A percentile compares a stretch with the other conserved stretches of the same genome.
Conservation (phyloP, 768 basidiomycete species). For the Suillus luteus region DNA sequence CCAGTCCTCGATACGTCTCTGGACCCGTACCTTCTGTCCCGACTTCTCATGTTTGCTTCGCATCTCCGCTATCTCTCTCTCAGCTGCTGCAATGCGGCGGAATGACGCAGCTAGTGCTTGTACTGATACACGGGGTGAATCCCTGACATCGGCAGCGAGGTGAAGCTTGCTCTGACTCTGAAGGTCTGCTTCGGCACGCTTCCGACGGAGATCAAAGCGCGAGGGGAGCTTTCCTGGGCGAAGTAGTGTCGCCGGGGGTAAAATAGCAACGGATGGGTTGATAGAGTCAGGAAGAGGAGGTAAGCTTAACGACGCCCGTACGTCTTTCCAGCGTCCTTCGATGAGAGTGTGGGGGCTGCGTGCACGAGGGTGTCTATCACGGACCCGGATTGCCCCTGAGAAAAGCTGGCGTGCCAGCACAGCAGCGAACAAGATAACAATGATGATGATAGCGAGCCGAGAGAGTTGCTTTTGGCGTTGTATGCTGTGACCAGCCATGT, state of each 20-base stretch:
- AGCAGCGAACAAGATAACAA: slow-evolving; percentile 27
- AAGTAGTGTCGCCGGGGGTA: background rate
- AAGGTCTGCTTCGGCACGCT: slow-evolving; percentile 17
- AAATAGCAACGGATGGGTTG: slow-evolving; percentile 10
- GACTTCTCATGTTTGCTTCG: slow-evolving; percentile 7
- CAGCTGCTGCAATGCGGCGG: slow-evolving; percentile 4
- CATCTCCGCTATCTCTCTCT: slow-evolving; percentile 10
- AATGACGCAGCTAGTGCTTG: slow-evolving; percentile 15
- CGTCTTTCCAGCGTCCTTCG: slow-evolving; percentile 36
- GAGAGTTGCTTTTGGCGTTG: slow-evolving; percentile 19
- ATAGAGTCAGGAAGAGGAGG: slow-evolving; percentile 24
- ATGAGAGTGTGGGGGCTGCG: slow-evolving; percentile 12
- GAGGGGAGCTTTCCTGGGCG: slow-evolving; percentile 18
- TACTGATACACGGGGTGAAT: slow-evolving; percentile 10
- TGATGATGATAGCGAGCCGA: slow-evolving; percentile 21
- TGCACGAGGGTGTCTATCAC: background rate
- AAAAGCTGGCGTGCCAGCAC: slow-evolving; percentile 22
- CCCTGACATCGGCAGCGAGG: slow-evolving; percentile 26
- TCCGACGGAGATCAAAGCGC: slow-evolving; percentile 27
- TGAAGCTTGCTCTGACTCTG: slow-evolving; percentile 22
- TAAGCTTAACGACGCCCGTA: slow-evolving; percentile 34
- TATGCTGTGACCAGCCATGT: slow-evolving; percentile 23
- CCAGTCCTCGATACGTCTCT: background rate
- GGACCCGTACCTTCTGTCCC: slow-evolving; percentile 8
- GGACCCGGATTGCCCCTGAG: background rate